Evolutionary conservation across 371 early-diverging fungal genomes (phyloP).

Genomic region (Lichtheimia ramosa): DNA sequence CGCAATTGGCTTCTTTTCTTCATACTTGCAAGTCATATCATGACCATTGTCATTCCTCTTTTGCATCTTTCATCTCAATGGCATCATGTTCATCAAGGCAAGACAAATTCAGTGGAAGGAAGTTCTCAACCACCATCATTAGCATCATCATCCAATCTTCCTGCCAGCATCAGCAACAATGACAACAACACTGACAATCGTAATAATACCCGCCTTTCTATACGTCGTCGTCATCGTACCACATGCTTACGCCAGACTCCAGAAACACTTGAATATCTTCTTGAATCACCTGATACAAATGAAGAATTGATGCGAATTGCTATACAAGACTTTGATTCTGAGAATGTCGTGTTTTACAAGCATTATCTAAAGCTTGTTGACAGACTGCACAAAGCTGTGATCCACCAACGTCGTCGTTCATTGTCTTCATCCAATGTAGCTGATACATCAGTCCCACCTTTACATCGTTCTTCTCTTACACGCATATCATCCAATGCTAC

Average conservation of each 20-base stretch:
- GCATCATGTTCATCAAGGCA: not conserved
- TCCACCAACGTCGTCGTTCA: not conserved
- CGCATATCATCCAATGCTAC: no score
- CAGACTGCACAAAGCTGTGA: slow-evolving; percentile 3
- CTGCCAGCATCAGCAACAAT: not conserved
- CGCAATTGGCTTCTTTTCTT: slow-evolving; percentile 26
- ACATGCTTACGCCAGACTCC: slow-evolving; percentile 8
- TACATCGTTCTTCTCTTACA: no score
- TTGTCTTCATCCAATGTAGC: not conserved
- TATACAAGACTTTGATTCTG: slow-evolving; percentile 44
- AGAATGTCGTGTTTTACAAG: slow-evolving; percentile 42
- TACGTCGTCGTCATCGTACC: not conserved
- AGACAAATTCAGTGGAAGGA: no score
- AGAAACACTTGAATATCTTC: slow-evolving; percentile 22
- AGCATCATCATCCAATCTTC: not conserved
- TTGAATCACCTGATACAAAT: slow-evolving; percentile 21
- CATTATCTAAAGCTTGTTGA: slow-evolving; percentile 26
- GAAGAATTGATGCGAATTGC: slow-evolving; percentile 26
- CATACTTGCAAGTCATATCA: slow-evolving; percentile 21
- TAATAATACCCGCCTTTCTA: not conserved
- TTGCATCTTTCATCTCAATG: slow-evolving; percentile 3
- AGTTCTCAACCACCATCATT: no score
- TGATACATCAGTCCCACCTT: no score
- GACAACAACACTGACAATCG: not conserved
- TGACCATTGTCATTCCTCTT: slow-evolving; percentile 29